Conservation (phyloP, 257 asterid species). For the Echium plantagineum region DNA sequence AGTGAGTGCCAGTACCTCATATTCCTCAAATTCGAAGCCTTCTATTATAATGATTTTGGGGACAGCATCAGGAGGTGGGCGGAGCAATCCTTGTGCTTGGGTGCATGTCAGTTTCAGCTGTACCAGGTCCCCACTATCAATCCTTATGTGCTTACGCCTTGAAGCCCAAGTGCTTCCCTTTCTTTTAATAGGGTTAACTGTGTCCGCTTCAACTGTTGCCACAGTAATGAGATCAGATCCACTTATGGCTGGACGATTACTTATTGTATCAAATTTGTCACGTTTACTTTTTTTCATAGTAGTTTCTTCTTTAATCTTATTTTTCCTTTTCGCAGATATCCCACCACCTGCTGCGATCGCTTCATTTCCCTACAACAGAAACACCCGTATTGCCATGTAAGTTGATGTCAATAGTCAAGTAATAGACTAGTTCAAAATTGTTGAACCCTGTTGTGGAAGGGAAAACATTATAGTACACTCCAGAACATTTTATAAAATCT, state of each 20-base stretch:
- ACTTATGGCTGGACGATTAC: slow-evolving; percentile 23
- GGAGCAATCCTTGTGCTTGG: slow-evolving; percentile 79
- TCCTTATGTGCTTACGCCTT: slow-evolving; percentile 50
- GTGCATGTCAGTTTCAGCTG: slow-evolving; percentile 72
- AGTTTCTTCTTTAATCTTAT: slow-evolving; percentile 24
- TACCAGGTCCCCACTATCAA: slow-evolving; percentile 43
- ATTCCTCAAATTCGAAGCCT: slow-evolving; percentile 85
- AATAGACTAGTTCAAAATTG: too few species aligned
- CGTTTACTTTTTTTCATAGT: slow-evolving; percentile 24
- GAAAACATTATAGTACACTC: neutral
- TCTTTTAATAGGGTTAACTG: slow-evolving; percentile 38
- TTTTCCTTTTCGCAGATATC: slow-evolving; percentile 31
- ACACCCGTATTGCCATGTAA: neutral
- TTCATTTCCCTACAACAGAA: slow-evolving; percentile 52
- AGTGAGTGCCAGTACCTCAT: slow-evolving; percentile 44
- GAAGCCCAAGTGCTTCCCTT: slow-evolving; percentile 43
- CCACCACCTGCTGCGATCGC: slow-evolving; percentile 17
- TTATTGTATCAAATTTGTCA: slow-evolving; percentile 27
- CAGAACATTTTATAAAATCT: too few species aligned
- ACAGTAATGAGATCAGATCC: slow-evolving; percentile 24
- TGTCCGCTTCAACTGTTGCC: slow-evolving; percentile 35
- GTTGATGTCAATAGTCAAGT: neutral
- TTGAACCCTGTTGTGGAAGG: too few species aligned
- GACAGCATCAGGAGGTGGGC: slow-evolving; percentile 46
- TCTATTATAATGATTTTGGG: slow-evolving; percentile 52